Evolutionary conservation across 768 basidiomycete genomes (phyloP), one percentile per base, ranked within the genome.

Genomic region (Saitozyma sp.): DNA sequence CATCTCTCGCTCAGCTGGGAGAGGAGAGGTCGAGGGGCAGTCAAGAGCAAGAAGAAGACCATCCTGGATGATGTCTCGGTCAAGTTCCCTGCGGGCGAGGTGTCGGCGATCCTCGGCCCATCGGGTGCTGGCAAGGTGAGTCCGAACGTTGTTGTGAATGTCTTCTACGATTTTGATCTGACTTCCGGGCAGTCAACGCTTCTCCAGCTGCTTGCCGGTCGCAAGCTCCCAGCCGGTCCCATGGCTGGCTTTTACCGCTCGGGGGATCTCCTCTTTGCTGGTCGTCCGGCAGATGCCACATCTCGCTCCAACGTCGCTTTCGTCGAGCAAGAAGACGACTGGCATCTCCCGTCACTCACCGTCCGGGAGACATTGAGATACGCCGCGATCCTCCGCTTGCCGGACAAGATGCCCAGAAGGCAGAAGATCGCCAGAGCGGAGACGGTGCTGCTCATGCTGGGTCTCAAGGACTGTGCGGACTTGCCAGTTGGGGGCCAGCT

Each of bases 401-500:
- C 81, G 0, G 77, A 65, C 53, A 76, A 70, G 40, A 74, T 77
- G 72, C 67, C 61, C 48, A 69, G 68, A 43, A 74, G 77, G 55
- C 75, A 69, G 45, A 83, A 81, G 67, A 66, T 81, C 1, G 80
- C 81, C 0, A 71, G 83, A 1, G 84, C 83, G 2, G 84, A 84
- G 61, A 82, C 83, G 54, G 82, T 84, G 1, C 63, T 84, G 2
- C 50, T 73, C 29, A 82, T 83, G 81, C 77, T 84, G 16, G 83
- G 84, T 0, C 66, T 84, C 40, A 80, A 80, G 58, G 80, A 81
- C 50, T 83, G 83, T 58, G 83, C 83, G n/a, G 80, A 84, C 63
- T 76, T 80, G 17, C 76, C 82, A 19, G 82, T 84, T 39, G 84
- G 84, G 20, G 83, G 83, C 1, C 79, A 80, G 50, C 60, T 82